phyloP scores from a whole-genome alignment of 768 basidiomycete genomes.

The Mycena polygramma region DNA sequence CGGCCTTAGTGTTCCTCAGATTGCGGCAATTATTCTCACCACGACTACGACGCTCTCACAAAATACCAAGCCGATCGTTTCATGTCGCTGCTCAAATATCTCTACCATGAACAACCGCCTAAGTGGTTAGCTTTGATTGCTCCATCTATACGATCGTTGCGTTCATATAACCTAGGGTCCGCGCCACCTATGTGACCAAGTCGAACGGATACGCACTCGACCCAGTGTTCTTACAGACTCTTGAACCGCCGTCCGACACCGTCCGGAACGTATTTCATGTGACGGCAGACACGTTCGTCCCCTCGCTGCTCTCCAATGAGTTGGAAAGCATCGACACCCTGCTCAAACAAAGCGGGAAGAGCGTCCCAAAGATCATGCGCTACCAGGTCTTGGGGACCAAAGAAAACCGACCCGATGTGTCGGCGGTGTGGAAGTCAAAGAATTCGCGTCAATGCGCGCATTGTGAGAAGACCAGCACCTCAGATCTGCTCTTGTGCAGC shows the following conservation, averaged over 20 bases:
- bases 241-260: conserved; percentile 11
- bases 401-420: conserved; percentile 35
- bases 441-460: conserved; percentile 40
- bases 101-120: conserved; percentile 41
- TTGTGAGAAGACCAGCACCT: conserved; percentile 34
- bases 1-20: conserved; percentile 24
- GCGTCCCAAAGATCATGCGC: conserved; percentile 31
- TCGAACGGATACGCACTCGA: conserved; percentile 28
- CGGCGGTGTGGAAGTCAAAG: conserved; percentile 34
- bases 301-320: conserved; percentile 42
- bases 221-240: conserved; percentile 31
- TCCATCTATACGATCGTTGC: no score
- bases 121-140: conserved; percentile 12
- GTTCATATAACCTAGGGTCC: conserved; percentile 25
- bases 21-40: conserved; percentile 46
- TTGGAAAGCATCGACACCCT: conserved; percentile 48
- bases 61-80: conserved; percentile 50
- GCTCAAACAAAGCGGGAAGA: conserved; percentile 24
- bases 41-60: conserved; percentile 48
- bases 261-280: conserved; percentile 39
- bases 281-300: conserved; percentile 41
- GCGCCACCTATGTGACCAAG: conserved; percentile 45
- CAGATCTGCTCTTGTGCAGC: conserved; percentile 24
- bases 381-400: conserved; percentile 38
- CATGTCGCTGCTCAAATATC: conserved; percentile 46